Evolutionary conservation across 352 stramenopile genomes (phyloP).

Genomic region (Globisporangium sylvaticum): DNA sequence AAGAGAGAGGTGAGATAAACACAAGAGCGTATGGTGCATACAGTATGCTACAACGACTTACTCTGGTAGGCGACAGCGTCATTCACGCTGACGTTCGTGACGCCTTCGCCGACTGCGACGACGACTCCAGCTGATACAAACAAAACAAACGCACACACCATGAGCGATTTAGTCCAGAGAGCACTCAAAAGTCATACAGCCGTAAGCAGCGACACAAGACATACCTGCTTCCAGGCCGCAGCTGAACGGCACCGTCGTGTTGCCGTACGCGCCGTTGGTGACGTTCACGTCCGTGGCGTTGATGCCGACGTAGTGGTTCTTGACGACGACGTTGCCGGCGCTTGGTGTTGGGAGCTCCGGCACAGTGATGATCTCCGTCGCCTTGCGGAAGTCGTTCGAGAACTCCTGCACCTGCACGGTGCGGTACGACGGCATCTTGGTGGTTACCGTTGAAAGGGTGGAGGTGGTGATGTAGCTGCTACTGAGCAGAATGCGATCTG

Average conservation of each 20-base stretch:
- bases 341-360: slow-evolving; percentile 36
- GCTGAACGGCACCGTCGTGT: slow-evolving; percentile 31
- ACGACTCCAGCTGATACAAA: slow-evolving; percentile 31
- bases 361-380: slow-evolving; percentile 49
- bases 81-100: slow-evolving; percentile 43
- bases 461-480: background rate
- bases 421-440: slow-evolving; percentile 4
- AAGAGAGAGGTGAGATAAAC: too few relatives aligned
- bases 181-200: background rate
- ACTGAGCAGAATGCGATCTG: background rate
- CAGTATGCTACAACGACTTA: slow-evolving; percentile 10
- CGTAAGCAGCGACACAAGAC: background rate
- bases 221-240: slow-evolving; percentile 33
- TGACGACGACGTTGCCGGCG: slow-evolving; percentile 41
- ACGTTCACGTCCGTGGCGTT: slow-evolving; percentile 57
- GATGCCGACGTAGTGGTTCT: slow-evolving; percentile 36
- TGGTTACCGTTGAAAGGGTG: background rate
- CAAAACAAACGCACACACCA: background rate
- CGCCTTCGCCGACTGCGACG: slow-evolving; percentile 31
- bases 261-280: slow-evolving; percentile 41
- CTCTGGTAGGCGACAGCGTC: slow-evolving; percentile 44
- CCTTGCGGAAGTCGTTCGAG: slow-evolving; percentile 75
- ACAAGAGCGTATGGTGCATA: too few relatives aligned
- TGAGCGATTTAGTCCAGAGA: background rate
- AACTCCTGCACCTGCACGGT: slow-evolving; percentile 36